These are phyloP conservation scores for Neurospora sublineolata DNA, from an alignment of 495 filamentous ascomycete species.

Conservation along the genomic window DNA sequence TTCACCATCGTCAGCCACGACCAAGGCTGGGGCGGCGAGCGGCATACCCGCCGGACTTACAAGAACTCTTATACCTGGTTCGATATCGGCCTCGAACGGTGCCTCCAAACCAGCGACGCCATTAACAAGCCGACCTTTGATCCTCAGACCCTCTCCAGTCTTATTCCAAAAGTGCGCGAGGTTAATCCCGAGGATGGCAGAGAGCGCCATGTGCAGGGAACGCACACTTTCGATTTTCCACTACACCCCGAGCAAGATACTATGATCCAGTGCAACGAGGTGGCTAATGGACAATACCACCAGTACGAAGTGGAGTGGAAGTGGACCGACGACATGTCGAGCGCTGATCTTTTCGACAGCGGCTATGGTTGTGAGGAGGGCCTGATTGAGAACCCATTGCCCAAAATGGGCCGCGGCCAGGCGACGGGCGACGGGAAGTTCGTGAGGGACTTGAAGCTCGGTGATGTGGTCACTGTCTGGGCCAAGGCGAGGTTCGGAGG, in stretches of 20 bases:
- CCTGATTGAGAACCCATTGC: conserved; percentile 28
- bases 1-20: conserved; percentile 56
- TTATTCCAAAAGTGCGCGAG: conserved; percentile 7
- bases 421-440: conserved; percentile 44
- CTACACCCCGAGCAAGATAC: conserved; percentile 28
- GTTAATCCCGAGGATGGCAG: conserved; percentile 5
- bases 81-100: conserved; percentile 45
- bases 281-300: conserved; percentile 20
- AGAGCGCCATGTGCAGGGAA: neutral
- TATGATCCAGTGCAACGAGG: conserved; percentile 45
- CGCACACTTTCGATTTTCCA: conserved; percentile 21
- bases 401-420: conserved; percentile 36
- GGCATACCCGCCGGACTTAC: conserved; percentile 35
- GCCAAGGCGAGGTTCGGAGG: conserved; percentile 48
- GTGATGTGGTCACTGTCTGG: conserved; percentile 58
- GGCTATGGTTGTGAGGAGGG: neutral
- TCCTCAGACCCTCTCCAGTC: neutral
- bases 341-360: conserved; percentile 1
- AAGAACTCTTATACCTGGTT: conserved; percentile 58
- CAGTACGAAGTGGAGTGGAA: conserved; percentile 47
- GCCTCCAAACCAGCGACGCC: conserved; percentile 6
- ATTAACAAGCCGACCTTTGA: neutral
- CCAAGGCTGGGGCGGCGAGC: conserved; percentile 48
- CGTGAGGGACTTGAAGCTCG: conserved; percentile 46
- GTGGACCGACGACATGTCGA: conserved; percentile 34